phyloP scores from a whole-genome alignment of 805 yeast species.

The Sporopachydermia lactativora region DNA sequence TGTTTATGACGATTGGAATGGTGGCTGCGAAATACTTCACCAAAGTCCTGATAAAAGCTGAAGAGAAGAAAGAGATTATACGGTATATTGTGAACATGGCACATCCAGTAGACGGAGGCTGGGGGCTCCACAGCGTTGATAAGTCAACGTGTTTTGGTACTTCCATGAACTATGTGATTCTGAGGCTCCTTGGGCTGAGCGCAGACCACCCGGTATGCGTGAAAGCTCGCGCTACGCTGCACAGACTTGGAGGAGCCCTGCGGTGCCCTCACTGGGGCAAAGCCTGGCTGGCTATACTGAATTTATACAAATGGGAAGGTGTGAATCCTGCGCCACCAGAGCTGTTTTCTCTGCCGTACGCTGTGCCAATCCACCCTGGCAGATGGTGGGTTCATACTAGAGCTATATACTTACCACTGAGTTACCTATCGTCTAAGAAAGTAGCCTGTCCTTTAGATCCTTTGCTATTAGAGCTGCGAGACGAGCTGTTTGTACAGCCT shows the following conservation, averaged over 20 bases:
- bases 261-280: slow-evolving; percentile 97
- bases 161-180: slow-evolving; percentile 65
- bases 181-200: slow-evolving; percentile 67
- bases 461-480: slow-evolving; percentile 48
- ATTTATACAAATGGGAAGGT: slow-evolving; percentile 87
- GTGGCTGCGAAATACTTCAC: slow-evolving; percentile 63
- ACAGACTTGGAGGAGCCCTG: slow-evolving; percentile 74
- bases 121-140: slow-evolving; percentile 93
- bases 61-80: slow-evolving; percentile 52
- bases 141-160: slow-evolving; percentile 96
- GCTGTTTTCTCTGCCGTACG: slow-evolving; percentile 75
- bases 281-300: slow-evolving; percentile 71
- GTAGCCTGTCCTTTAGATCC: slow-evolving; percentile 48
- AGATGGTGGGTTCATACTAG: slow-evolving; percentile 99
- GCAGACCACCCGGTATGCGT: slow-evolving; percentile 63
- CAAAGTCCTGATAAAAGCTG: slow-evolving; percentile 51
- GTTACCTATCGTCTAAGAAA: slow-evolving; percentile 54
- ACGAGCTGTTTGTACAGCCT: slow-evolving; percentile 60
- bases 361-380: slow-evolving; percentile 79
- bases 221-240: slow-evolving; percentile 61
- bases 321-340: slow-evolving; percentile 98
- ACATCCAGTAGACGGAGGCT: slow-evolving; percentile 98
- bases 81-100: slow-evolving; percentile 84
- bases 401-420: slow-evolving; percentile 77
- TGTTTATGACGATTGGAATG: slow-evolving; percentile 91